phyloP scores from a whole-genome alignment of 345 rosid species.

The Cardamine chenopodiifolia region DNA sequence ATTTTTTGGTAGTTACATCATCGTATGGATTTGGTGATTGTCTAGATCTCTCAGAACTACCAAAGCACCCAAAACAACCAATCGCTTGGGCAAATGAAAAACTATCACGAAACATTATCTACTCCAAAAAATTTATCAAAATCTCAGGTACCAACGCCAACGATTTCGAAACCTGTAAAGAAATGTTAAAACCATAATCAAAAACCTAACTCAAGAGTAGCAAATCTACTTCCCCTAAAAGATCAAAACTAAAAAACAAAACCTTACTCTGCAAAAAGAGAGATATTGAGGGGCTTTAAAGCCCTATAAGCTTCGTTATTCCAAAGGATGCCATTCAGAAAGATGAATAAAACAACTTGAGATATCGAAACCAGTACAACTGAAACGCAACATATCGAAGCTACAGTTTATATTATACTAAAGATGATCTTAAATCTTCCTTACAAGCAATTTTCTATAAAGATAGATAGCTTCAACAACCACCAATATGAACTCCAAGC shows the following conservation, averaged over 20 bases:
- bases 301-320: conserved; percentile 28
- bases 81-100: conserved; percentile 11
- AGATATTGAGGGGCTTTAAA: conserved; percentile 21
- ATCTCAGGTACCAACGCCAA: neutral
- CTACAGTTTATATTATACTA: conserved; percentile 1
- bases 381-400: conserved; percentile 22
- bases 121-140: neutral
- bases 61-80: conserved; percentile 22
- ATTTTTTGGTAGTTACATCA: no score
- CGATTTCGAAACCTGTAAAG: neutral
- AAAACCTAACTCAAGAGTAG: neutral
- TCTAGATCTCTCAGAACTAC: neutral
- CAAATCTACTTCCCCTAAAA: neutral
- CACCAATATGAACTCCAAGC: neutral
- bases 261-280: conserved; percentile 13
- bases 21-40: neutral
- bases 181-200: neutral
- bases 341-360: conserved; percentile 31
- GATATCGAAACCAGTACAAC: conserved; percentile 22
- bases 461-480: neutral
- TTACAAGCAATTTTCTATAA: no score
- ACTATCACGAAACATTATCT: conserved; percentile 32
- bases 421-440: conserved; percentile 4
- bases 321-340: conserved; percentile 37
- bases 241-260: neutral